Percentiles rank a stretch among this genome's conserved stretches.
These are phyloP conservation scores for Sporothrix luriei DNA, from an alignment of 2,329 filamentous ascomycete genomes.

Conservation along the genomic window DNA sequence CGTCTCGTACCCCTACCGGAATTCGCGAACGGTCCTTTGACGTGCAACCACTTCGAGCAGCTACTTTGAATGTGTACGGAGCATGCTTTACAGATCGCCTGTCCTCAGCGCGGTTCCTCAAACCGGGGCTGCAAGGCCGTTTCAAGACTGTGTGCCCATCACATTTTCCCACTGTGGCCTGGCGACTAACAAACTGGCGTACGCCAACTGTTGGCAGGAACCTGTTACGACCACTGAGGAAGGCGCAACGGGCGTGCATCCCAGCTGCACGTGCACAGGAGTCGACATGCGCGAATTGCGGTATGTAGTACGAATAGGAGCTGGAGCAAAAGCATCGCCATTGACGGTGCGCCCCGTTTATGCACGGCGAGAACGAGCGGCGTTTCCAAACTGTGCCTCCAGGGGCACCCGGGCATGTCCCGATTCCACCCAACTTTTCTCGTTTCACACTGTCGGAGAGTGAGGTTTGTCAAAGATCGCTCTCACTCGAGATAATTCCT, in stretches of 20 bases:
- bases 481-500: not conserved
- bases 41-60: not conserved
- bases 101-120: conserved; percentile 19
- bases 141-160: conserved; percentile 15
- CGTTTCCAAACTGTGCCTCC: not conserved
- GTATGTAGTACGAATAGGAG: too few species aligned
- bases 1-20: conserved; percentile 20
- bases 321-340: not conserved
- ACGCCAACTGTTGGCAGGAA: not conserved
- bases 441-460: not conserved
- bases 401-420: conserved; percentile 2
- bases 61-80: not conserved
- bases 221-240: conserved; percentile 2
- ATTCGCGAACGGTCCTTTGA: not conserved
- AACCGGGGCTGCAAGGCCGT: conserved; percentile 5
- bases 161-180: conserved; percentile 3
- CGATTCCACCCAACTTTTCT: not conserved
- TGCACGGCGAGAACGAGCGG: conserved; percentile 5
- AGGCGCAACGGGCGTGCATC: not conserved
- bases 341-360: not conserved
- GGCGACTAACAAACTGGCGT: conserved; percentile 9
- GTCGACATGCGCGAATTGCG: not conserved
- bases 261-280: not conserved
- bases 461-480: not conserved
- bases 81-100: conserved; percentile 26